Evolutionary conservation across 805 yeast species (phyloP), one percentile per base, ranked within the genome.

Genomic region (Starmerella bombi): DNA sequence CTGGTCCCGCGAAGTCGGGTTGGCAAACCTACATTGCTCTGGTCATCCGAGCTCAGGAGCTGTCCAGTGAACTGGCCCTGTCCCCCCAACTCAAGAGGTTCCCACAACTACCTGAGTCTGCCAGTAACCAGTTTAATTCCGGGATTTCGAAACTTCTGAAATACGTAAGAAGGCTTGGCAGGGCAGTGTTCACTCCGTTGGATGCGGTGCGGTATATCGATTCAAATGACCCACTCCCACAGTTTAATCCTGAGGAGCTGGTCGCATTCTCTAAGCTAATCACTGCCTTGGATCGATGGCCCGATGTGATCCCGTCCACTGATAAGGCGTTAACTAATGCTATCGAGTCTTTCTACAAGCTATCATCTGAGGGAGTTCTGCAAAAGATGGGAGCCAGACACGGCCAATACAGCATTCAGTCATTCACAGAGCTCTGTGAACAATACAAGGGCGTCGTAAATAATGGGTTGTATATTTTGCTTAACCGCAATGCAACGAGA

Each of bases 181-280:
- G 62, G 25, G 60, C 65, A 1, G 64, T 67, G 29, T 64, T 63
- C 44, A 61, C 66, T 50, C 62, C 76, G 40, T 66, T 66, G 49
- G 62, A 58, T 41, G 58, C 77, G 46, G 51, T 74, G 40, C 62
- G 61, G 34, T 68, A 66, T 46, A 60, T 72, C 30, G 58, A 21
- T 6, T 19, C 34, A 19, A 35, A 18, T 15, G 36, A 35, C 16
- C 30, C 32, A 14, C 12, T 31, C 12, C 42, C 46, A 5, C 35
- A n/a, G 9, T 17, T 46, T 18, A 16, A 33, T 1, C 38, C 34
- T 8, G 41, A 58, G 51, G 55, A 60, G 41, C 46, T 40, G 73
- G 71, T 41, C 14, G 39, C 48, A n/a, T 33, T 46, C 15, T 32
- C 44, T 7, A 42, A 38, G 21, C 40, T 41, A 17, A 19, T 46